Conservation (phyloP, 768 basidiomycete species). For the Kwoniella dendrophila region DNA sequence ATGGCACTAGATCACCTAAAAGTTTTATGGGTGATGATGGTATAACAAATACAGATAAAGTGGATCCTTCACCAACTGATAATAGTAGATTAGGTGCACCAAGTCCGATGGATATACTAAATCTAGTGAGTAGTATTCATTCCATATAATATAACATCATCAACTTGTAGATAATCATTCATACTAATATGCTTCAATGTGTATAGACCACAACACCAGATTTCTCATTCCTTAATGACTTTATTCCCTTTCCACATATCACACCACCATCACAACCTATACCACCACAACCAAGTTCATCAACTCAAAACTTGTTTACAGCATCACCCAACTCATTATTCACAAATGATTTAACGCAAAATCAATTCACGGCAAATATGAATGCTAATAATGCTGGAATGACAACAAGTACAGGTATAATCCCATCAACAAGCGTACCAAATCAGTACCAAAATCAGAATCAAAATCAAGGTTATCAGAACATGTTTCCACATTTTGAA, state of each 20-base stretch:
- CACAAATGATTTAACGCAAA: constrained; percentile 6
- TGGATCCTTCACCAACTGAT: constrained; percentile 10
- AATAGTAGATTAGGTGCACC: constrained; percentile 6
- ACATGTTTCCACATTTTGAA: constrained; percentile 16
- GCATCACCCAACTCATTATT: not conserved
- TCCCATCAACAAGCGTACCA: not conserved
- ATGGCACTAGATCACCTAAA: not conserved
- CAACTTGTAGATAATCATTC: not conserved
- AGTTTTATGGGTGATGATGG: constrained; percentile 12
- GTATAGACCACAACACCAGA: constrained; percentile 13
- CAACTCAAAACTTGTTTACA: constrained; percentile 3
- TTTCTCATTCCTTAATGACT: constrained; percentile 26
- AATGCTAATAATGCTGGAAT: not conserved
- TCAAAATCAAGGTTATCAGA: not conserved
- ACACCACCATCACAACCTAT: constrained; percentile 13
- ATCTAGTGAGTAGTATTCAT: not conserved
- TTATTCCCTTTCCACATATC: constrained; percentile 22
- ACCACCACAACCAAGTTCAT: not conserved
- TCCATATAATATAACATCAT: not conserved
- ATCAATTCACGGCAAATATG: not conserved
- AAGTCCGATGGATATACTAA: constrained; percentile 12
- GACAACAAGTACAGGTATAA: not conserved
- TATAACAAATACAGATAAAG: too few species aligned
- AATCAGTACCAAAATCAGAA: constrained; percentile 1
- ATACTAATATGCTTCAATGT: not conserved